phyloP scores from a whole-genome alignment of 352 stramenopile species.

The Globisporangium parvum region DNA sequence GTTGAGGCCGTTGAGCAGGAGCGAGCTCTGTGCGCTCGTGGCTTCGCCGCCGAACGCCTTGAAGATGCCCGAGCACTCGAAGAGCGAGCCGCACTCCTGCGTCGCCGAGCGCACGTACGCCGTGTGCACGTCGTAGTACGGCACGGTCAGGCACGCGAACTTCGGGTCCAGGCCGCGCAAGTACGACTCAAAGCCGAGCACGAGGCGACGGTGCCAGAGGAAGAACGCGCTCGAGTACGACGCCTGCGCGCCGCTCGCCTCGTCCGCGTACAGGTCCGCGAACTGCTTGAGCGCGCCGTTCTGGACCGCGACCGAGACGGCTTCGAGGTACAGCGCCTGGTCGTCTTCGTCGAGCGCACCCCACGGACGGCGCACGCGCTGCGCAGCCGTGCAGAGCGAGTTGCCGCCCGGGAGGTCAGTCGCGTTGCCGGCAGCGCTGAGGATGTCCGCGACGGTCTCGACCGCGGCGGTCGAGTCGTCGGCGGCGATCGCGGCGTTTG shows the following conservation, averaged over 20 bases:
- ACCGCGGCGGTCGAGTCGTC: background rate
- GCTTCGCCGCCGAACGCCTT: slow-evolving; percentile 30
- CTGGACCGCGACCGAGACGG: slow-evolving; percentile 29
- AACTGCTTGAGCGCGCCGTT: slow-evolving; percentile 44
- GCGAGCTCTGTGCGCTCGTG: slow-evolving; percentile 10
- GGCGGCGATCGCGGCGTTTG: slow-evolving; percentile 1
- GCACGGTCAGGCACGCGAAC: slow-evolving; percentile 62
- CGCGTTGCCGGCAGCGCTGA: slow-evolving; percentile 32
- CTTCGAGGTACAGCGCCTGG: slow-evolving; percentile 55
- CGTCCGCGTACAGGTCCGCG: slow-evolving; percentile 38
- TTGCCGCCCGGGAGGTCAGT: slow-evolving; percentile 52
- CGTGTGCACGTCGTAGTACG: slow-evolving; percentile 77
- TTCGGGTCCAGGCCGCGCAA: slow-evolving; percentile 46
- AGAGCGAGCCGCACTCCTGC: slow-evolving; percentile 48
- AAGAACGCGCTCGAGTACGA: slow-evolving; percentile 57
- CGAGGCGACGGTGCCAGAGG: slow-evolving; percentile 54
- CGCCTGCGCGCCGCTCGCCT: slow-evolving; percentile 38
- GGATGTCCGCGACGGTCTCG: slow-evolving; percentile 20
- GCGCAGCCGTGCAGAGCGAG: slow-evolving; percentile 20
- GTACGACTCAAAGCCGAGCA: slow-evolving; percentile 63
- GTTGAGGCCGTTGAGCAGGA: slow-evolving; percentile 24
- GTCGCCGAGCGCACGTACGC: slow-evolving; percentile 44
- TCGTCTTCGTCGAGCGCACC: slow-evolving; percentile 29
- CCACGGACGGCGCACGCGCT: slow-evolving; percentile 55
- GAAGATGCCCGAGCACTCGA: slow-evolving; percentile 61